phyloP scores from a whole-genome alignment of 176 grass and related monocot genomes.

The Juncus effusus region DNA sequence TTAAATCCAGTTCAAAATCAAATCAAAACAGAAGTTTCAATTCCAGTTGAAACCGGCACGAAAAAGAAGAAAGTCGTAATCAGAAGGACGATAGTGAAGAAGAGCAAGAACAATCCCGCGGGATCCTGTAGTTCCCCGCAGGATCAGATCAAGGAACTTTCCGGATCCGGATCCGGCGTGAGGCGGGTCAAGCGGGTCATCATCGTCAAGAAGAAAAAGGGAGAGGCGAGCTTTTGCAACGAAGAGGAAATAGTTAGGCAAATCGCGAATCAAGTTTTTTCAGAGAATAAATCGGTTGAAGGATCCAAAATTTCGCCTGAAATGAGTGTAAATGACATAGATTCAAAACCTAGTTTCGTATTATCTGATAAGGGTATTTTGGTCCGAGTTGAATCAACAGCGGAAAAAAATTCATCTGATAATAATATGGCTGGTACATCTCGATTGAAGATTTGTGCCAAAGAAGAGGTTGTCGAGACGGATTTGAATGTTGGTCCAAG shows the following conservation, averaged over 20 bases:
- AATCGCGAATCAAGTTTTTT: conserved; percentile 17
- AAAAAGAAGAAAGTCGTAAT: conserved; percentile 36
- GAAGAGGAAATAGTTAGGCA: conserved; percentile 36
- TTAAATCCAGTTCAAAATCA: conserved; percentile 28
- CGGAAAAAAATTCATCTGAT: conserved; percentile 31
- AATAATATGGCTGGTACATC: conserved; percentile 22
- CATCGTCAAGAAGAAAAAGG: conserved; percentile 51
- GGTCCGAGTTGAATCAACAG: conserved; percentile 33
- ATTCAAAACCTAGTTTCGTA: conserved; percentile 39
- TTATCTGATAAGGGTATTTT: conserved; percentile 43
- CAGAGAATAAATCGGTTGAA: conserved; percentile 32
- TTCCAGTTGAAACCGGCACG: conserved; percentile 28
- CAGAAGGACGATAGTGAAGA: conserved; percentile 54
- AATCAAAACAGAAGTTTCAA: conserved; percentile 18
- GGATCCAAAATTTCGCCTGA: conserved; percentile 21
- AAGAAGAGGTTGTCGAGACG: conserved; percentile 16
- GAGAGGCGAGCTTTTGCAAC: background rate
- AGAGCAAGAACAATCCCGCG: conserved; percentile 38
- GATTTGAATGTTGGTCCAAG: background rate
- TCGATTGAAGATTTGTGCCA: conserved; percentile 8
- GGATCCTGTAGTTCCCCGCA: conserved; percentile 36
- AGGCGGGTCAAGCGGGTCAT: conserved; percentile 53
- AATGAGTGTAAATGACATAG: conserved; percentile 34
- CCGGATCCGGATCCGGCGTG: conserved; percentile 30
- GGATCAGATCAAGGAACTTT: conserved; percentile 32